A percentile compares a stretch with the other conserved stretches of the same genome.
These are phyloP conservation scores for Fusarium sp. DNA, from an alignment of 2,329 filamentous ascomycete species.

Conservation along the genomic window DNA sequence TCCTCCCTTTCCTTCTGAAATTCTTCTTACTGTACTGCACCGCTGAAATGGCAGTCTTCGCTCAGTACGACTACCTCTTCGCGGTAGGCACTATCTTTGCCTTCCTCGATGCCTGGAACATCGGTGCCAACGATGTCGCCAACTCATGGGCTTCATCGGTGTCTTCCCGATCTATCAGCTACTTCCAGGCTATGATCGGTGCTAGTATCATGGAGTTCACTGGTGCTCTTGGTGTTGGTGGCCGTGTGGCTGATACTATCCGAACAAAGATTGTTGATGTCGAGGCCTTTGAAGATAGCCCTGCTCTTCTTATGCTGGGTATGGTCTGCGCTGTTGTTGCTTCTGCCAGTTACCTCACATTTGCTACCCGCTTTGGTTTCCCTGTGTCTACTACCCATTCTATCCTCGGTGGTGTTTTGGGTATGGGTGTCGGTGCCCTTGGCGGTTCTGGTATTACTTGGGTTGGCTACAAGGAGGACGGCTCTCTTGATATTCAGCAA, in stretches of 20 bases:
- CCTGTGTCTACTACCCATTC: conserved; percentile 71
- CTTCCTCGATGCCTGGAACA: conserved; percentile 73
- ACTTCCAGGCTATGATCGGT: conserved; percentile 67
- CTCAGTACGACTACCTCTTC: conserved; percentile 70
- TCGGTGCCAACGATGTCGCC: conserved; percentile 74
- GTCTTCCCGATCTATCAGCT: conserved; percentile 71
- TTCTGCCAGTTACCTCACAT: conserved; percentile 65
- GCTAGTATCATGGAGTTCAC: conserved; percentile 69
- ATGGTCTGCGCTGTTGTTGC: conserved; percentile 65
- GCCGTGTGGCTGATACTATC: conserved; percentile 69
- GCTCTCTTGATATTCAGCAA: conserved; percentile 49
- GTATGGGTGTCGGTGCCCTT: conserved; percentile 65
- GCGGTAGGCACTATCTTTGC: conserved; percentile 72
- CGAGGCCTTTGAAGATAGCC: conserved; percentile 55
- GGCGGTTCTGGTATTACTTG: conserved; percentile 64
- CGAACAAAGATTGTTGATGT: conserved; percentile 66
- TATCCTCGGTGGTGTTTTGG: conserved; percentile 67
- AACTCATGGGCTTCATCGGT: conserved; percentile 81
- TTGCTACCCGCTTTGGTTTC: conserved; percentile 63
- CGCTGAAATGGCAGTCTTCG: conserved; percentile 41
- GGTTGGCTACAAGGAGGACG: conserved; percentile 54
- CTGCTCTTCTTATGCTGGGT: conserved; percentile 65
- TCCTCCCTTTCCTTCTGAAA: neutral
- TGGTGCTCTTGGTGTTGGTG: conserved; percentile 68
- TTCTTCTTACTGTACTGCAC: neutral